phyloP scores from a whole-genome alignment of 2,329 filamentous ascomycete species.

The Fusarium nelsonii region DNA sequence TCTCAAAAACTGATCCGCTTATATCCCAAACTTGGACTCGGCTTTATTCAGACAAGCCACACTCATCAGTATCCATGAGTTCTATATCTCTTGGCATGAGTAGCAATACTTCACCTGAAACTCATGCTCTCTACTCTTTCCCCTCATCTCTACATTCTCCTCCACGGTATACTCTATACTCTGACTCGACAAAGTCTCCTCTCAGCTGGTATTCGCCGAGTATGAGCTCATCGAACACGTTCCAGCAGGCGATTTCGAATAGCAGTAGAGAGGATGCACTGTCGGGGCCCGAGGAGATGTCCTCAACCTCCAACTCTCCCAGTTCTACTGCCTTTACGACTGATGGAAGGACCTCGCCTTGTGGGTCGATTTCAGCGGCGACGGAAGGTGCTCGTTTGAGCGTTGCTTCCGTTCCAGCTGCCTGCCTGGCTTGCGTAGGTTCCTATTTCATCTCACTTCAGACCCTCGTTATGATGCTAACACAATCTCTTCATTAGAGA shows the following conservation, averaged over 20 bases:
- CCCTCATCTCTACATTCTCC: slow-evolving; percentile 23
- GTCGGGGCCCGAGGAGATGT: slow-evolving; percentile 31
- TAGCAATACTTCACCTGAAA: slow-evolving; percentile 18
- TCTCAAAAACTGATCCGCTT: slow-evolving; percentile 5
- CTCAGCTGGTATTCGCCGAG: slow-evolving; percentile 38
- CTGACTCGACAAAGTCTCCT: slow-evolving; percentile 13
- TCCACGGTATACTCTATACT: slow-evolving; percentile 40
- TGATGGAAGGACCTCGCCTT: slow-evolving; percentile 31
- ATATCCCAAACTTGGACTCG: slow-evolving; percentile 11
- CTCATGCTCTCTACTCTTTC: slow-evolving; percentile 24
- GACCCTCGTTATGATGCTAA: slow-evolving; percentile 14
- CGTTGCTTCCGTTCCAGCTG: slow-evolving; percentile 59
- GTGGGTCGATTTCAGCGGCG: slow-evolving; percentile 38
- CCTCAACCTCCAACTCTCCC: slow-evolving; percentile 45
- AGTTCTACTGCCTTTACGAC: slow-evolving; percentile 36
- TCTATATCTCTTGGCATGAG: slow-evolving; percentile 18
- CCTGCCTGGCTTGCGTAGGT: slow-evolving; percentile 69
- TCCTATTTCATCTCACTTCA: not conserved
- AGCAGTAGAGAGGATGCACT: slow-evolving; percentile 32
- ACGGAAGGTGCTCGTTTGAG: slow-evolving; percentile 44
- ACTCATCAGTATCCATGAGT: slow-evolving; percentile 22
- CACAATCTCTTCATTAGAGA: slow-evolving; percentile 55
- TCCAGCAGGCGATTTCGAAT: slow-evolving; percentile 13
- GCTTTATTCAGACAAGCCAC: not conserved
- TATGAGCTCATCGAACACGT: slow-evolving; percentile 27